Evolutionary conservation across 2,329 filamentous ascomycete genomes (phyloP).

Genomic region (Blastomyces percursus): DNA sequence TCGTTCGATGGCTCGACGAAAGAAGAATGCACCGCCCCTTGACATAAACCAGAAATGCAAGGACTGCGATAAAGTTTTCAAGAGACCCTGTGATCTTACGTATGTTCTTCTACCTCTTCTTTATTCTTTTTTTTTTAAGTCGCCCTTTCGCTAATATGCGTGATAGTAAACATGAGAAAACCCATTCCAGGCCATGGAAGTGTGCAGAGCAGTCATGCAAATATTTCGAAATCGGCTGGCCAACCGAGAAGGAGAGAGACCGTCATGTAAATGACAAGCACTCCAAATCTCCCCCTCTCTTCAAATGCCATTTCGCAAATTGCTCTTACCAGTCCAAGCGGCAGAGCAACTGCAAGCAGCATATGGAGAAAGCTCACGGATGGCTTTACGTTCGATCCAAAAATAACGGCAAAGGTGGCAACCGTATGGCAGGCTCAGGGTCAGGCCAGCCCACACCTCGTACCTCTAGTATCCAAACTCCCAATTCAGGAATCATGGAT

Average conservation of each 20-base stretch:
- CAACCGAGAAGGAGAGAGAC: slow-evolving; percentile 94
- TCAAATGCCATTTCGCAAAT: slow-evolving; percentile 67
- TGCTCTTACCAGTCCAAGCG: slow-evolving; percentile 94
- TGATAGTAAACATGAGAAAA: slow-evolving; percentile 83
- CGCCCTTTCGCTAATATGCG: slow-evolving; percentile 6
- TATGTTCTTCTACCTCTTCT: slow-evolving; percentile 17
- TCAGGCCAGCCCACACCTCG: slow-evolving; percentile 45
- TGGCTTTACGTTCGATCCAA: slow-evolving; percentile 89
- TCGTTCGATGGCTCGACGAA: slow-evolving; percentile 89
- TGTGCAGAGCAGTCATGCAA: slow-evolving; percentile 75
- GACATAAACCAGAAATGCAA: slow-evolving; percentile 72
- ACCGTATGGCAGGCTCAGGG: slow-evolving; percentile 19
- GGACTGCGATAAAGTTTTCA: slow-evolving; percentile 86
- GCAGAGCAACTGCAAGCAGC: slow-evolving; percentile 94
- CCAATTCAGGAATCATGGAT: slow-evolving; percentile 45
- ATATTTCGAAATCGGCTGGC: slow-evolving; percentile 82
- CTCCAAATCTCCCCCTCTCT: slow-evolving; percentile 66
- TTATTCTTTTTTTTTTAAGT: neutral
- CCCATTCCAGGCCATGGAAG: slow-evolving; percentile 93
- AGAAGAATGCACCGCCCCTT: slow-evolving; percentile 82
- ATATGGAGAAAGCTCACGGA: slow-evolving; percentile 94
- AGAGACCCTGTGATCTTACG: slow-evolving; percentile 90
- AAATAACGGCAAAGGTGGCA: slow-evolving; percentile 63
- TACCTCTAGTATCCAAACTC: slow-evolving; percentile 53
- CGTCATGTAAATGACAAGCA: slow-evolving; percentile 96